phyloP scores from a whole-genome alignment of 345 rosid species.

The Noccaea bulbosa region DNA sequence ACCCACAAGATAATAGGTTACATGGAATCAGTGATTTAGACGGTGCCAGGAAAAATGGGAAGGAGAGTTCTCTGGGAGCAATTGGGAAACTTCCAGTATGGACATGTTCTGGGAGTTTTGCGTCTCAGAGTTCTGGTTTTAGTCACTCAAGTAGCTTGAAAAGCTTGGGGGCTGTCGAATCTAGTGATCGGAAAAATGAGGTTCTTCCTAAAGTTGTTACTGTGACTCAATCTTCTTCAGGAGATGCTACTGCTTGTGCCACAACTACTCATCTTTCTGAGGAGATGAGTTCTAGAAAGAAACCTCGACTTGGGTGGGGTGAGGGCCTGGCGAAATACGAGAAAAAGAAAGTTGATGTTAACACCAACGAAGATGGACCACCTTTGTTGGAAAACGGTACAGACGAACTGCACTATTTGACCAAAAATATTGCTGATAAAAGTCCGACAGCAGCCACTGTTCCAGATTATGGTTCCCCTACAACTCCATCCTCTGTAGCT shows the following conservation, averaged over 20 bases:
- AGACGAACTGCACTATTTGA: constrained; percentile 54
- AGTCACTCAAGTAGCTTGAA: constrained; percentile 90
- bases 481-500: constrained; percentile 93
- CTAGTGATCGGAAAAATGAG: constrained; percentile 62
- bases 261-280: constrained; percentile 56
- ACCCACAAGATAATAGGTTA: constrained; percentile 54
- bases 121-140: constrained; percentile 81
- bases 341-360: constrained; percentile 81
- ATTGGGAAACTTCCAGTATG: constrained; percentile 76
- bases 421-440: constrained; percentile 58
- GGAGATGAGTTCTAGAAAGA: constrained; percentile 73
- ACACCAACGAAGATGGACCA: constrained; percentile 51
- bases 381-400: constrained; percentile 36
- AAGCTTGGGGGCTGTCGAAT: constrained; percentile 71
- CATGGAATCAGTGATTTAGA: constrained; percentile 53
- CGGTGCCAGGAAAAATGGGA: constrained; percentile 53
- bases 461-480: constrained; percentile 80
- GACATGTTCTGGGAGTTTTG: constrained; percentile 74
- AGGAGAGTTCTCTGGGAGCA: constrained; percentile 54
- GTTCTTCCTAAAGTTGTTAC: constrained; percentile 50
- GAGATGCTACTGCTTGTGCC: constrained; percentile 63
- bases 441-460: constrained; percentile 61
- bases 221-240: constrained; percentile 63
- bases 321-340: constrained; percentile 97
- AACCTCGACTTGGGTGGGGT: constrained; percentile 96